Conservation (phyloP, 2,329 filamentous ascomycete genomes). For the Neospermospora avenae region DNA sequence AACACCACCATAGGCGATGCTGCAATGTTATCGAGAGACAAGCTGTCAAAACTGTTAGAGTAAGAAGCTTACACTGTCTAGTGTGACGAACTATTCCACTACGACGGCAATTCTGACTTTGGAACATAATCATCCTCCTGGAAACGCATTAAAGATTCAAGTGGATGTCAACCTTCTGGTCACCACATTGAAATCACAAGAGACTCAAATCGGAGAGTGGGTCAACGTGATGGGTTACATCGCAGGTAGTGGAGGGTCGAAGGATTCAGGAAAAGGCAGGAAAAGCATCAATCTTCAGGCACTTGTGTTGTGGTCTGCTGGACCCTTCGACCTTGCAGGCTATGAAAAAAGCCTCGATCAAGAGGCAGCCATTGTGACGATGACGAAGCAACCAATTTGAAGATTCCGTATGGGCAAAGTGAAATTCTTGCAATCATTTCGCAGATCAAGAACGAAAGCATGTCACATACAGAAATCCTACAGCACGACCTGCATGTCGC, state of each 20-base stretch:
- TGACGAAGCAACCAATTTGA: neutral
- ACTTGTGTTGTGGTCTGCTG: constrained; percentile 73
- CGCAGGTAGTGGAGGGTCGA: constrained; percentile 30
- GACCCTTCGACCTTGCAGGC: constrained; percentile 64
- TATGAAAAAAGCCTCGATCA: constrained; percentile 54
- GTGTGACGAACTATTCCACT: constrained; percentile 56
- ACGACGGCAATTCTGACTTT: constrained; percentile 60
- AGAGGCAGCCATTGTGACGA: neutral
- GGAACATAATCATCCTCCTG: constrained; percentile 60
- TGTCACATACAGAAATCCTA: neutral
- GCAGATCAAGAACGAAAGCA: neutral
- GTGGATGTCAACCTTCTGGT: constrained; percentile 74
- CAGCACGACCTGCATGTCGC: neutral
- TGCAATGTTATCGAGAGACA: neutral
- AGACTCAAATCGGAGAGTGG: constrained; percentile 76
- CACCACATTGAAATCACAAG: constrained; percentile 57
- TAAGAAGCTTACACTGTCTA: constrained; percentile 33
- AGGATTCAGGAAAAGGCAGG: constrained; percentile 33
- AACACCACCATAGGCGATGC: neutral
- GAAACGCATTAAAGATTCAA: constrained; percentile 45
- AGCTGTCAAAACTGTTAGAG: neutral
- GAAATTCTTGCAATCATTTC: neutral
- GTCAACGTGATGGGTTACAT: constrained; percentile 86
- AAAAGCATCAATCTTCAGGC: constrained; percentile 60
- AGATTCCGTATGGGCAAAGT: neutral